phyloP scores from a whole-genome alignment of 2,329 filamentous ascomycete species.

The Thielaviopsis euricoi region DNA sequence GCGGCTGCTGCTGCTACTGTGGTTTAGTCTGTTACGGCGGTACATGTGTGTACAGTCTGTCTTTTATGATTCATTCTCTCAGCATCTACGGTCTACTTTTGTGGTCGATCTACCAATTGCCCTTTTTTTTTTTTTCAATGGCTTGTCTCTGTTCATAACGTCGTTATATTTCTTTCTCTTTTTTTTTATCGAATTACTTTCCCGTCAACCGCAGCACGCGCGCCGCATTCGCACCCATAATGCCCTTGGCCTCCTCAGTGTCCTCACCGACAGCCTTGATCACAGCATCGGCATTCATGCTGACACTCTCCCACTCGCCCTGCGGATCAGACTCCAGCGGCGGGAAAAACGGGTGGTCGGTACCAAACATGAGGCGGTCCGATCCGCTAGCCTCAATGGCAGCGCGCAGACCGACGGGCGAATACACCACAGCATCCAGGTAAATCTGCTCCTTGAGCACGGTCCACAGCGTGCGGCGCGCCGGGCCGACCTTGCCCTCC shows the following conservation, averaged over 20 bases:
- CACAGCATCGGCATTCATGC: conserved; percentile 34
- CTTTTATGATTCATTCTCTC: too few species aligned
- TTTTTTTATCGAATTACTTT: conserved; percentile 2
- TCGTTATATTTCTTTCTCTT: neutral
- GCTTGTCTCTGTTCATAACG: neutral
- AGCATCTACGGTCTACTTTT: too few species aligned
- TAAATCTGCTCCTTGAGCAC: conserved; percentile 58
- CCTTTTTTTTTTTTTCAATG: too few species aligned
- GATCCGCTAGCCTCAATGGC: conserved; percentile 51
- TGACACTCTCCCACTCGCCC: conserved; percentile 54
- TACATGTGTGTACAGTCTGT: too few species aligned
- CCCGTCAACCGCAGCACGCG: conserved; percentile 25
- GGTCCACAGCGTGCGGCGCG: conserved; percentile 36
- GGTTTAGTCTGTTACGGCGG: too few species aligned
- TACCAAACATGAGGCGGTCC: conserved; percentile 64
- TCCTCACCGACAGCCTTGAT: conserved; percentile 30
- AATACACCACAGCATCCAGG: conserved; percentile 75
- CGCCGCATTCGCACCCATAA: conserved; percentile 44
- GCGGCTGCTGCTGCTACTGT: conserved; percentile 14
- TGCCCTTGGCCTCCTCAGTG: conserved; percentile 28
- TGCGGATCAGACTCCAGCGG: conserved; percentile 46
- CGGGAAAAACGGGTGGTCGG: conserved; percentile 76
- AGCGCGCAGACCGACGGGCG: conserved; percentile 53
- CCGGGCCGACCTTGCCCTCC: conserved; percentile 35
- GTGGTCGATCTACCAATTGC: too few species aligned